Evolutionary conservation across 305 asterid genomes (phyloP).

Genomic region (Fraxinus platypoda): DNA sequence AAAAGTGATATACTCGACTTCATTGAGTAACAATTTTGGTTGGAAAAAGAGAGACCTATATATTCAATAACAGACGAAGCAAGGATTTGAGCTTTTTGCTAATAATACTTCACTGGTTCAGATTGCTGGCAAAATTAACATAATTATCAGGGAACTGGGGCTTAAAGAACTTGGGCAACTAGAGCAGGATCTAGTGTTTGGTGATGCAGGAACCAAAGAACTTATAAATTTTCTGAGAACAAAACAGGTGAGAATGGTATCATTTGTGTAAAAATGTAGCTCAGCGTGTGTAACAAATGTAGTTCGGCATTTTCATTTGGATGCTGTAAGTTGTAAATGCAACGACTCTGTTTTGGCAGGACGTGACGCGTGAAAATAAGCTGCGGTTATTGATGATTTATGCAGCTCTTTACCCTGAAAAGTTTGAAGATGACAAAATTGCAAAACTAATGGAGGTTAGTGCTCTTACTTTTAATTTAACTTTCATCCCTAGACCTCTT

Average conservation of each 20-base stretch:
- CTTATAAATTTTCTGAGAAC: conserved; percentile 77
- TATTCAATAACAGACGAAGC: not conserved
- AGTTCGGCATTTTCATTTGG: conserved; percentile 18
- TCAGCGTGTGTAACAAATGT: conserved; percentile 15
- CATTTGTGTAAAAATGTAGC: conserved; percentile 5
- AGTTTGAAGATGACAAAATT: conserved; percentile 84
- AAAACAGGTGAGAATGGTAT: conserved; percentile 55
- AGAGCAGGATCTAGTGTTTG: conserved; percentile 97
- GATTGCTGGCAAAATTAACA: conserved; percentile 93
- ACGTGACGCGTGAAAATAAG: conserved; percentile 78
- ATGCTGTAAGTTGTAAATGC: conserved; percentile 8
- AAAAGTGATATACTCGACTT: not conserved
- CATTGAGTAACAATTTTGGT: not conserved
- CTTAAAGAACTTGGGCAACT: conserved; percentile 92
- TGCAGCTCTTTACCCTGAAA: conserved; percentile 92
- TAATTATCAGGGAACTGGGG: conserved; percentile 71
- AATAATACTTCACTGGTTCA: conserved; percentile 29
- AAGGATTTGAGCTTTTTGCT: not conserved
- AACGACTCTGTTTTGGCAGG: conserved; percentile 49
- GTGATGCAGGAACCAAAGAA: conserved; percentile 96
- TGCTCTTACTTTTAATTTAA: not conserved
- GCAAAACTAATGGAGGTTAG: conserved; percentile 88
- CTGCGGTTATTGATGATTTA: conserved; percentile 94
- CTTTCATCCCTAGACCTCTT: not conserved
- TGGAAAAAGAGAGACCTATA: not conserved